phyloP scores from a whole-genome alignment of 805 yeast species.

The Jamesozyma jinghongensis region DNA sequence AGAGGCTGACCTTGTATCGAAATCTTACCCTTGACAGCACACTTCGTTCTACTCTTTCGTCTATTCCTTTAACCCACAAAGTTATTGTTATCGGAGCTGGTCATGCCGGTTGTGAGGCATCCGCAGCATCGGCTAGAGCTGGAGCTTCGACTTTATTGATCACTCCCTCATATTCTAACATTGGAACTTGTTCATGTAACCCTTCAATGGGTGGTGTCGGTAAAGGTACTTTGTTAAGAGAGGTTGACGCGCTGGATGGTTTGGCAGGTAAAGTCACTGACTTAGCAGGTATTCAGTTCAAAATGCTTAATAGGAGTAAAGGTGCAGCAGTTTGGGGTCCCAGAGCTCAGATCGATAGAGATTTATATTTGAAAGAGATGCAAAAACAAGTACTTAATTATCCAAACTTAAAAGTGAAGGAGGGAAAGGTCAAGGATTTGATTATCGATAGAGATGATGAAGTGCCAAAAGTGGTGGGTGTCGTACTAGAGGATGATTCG shows the following conservation, averaged over 20 bases:
- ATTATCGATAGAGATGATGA: conserved; percentile 40
- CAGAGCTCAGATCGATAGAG: conserved; percentile 89
- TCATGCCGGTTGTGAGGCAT: conserved; percentile 98
- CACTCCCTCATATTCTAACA: conserved; percentile 64
- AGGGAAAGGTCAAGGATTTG: conserved; percentile 79
- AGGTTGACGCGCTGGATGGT: conserved; percentile 95
- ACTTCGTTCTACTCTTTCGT: too few species aligned
- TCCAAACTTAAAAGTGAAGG: conserved; percentile 43
- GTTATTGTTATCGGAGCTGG: conserved; percentile 95
- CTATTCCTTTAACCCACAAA: too few species aligned
- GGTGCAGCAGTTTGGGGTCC: conserved; percentile 99
- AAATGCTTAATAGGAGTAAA: conserved; percentile 71
- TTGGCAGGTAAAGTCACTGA: conserved; percentile 82
- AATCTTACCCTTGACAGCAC: too few species aligned
- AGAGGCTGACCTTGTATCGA: too few species aligned
- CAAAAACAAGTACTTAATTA: conserved; percentile 51
- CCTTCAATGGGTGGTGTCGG: conserved; percentile 99
- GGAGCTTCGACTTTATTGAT: conserved; percentile 53
- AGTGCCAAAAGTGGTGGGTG: conserved; percentile 45
- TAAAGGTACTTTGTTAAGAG: conserved; percentile 84
- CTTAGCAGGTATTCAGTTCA: conserved; percentile 85
- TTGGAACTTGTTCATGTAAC: conserved; percentile 94
- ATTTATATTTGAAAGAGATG: conserved; percentile 71
- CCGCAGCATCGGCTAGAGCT: conserved; percentile 80
- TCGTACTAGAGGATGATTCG: conserved; percentile 57